Evolutionary conservation across 2,329 filamentous ascomycete genomes (phyloP).

Genomic region (Cytospora leucostoma): DNA sequence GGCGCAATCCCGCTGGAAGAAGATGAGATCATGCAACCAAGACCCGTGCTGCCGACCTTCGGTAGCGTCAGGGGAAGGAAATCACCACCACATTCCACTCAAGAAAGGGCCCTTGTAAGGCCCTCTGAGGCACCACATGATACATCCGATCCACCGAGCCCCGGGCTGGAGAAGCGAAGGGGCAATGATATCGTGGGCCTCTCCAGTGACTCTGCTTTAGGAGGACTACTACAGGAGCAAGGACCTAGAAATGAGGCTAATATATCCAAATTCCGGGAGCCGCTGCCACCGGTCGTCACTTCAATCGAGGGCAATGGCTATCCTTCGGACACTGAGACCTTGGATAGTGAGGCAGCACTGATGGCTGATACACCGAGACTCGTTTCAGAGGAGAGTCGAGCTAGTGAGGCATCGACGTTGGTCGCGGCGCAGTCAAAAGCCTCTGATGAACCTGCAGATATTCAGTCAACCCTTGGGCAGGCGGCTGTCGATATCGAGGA

Average conservation of each 20-base stretch:
- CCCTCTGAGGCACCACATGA: conserved; percentile 45
- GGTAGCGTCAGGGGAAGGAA: conserved; percentile 71
- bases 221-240: conserved; percentile 58
- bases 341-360: conserved; percentile 42
- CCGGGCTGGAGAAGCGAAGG: conserved; percentile 3
- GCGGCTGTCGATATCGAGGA: conserved; percentile 28
- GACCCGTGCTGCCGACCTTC: conserved; percentile 72
- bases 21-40: conserved; percentile 71
- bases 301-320: conserved; percentile 68
- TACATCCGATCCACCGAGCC: conserved; percentile 32
- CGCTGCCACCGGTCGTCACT: conserved; percentile 70
- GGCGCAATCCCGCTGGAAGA: conserved; percentile 54
- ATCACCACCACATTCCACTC: conserved; percentile 52
- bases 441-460: conserved; percentile 11
- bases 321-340: conserved; percentile 57
- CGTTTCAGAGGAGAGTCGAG: conserved; percentile 27
- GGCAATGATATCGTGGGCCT: conserved; percentile 40
- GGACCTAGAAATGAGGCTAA: conserved; percentile 56
- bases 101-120: conserved; percentile 60
- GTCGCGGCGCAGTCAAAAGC: conserved; percentile 13
- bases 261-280: conserved; percentile 60
- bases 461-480: neutral
- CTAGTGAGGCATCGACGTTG: conserved; percentile 27
- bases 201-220: conserved; percentile 63
- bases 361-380: conserved; percentile 29